Base-by-base conservation (phyloP, 2,329 filamentous ascomycete genomes). In the Ascochyta pisi region DNA sequence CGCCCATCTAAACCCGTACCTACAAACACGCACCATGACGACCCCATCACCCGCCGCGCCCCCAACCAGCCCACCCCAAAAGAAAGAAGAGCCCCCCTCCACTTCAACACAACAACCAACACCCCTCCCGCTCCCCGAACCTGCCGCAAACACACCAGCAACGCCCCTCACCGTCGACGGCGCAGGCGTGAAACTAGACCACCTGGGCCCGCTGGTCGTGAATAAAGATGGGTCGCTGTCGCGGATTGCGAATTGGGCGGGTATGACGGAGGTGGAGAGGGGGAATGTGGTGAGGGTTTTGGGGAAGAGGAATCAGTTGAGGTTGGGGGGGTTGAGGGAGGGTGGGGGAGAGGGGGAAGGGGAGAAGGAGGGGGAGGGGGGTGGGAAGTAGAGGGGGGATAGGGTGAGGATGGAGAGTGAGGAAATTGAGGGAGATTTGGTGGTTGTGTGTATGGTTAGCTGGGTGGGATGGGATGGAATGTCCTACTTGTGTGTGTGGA, bases 141-240 rank as follows among this genome's bases (percentile, higher is more conserved):
- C 33, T 13, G 9, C 2, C 33, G 5, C 33, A n/a, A 7, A 34
- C 33, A 16, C 33, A 5, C 7, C 33, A 1, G 15, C 33, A 15
- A 35, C n/a, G 8, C 3, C 66, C 49, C 64, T 78, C 40, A 68
- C 75, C 48, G 66, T 78, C 49, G 67, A 66, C 50, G 67, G 57
- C 35, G 71, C 69, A 5, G 70, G 65, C 13, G 80, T 89, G 39
- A 84, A 82, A 45, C 82, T 92, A 8, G 88, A 91, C 68, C 82
- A 85, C 58, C 78, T 92, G 23, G 89, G 90, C 0, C 90, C 90
- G 1, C 80, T 92, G 65, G 89, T 93, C 1, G 86, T 92, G 50
- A 89, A 91, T 72, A 78, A 81, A 58, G 88, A 93, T 73, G 90
- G 90, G 19, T 87, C 87, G 8, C 74, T 92, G 63, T 86, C 86